Conservation (phyloP, 2,329 filamentous ascomycete genomes). For the Westerdykella sp. region DNA sequence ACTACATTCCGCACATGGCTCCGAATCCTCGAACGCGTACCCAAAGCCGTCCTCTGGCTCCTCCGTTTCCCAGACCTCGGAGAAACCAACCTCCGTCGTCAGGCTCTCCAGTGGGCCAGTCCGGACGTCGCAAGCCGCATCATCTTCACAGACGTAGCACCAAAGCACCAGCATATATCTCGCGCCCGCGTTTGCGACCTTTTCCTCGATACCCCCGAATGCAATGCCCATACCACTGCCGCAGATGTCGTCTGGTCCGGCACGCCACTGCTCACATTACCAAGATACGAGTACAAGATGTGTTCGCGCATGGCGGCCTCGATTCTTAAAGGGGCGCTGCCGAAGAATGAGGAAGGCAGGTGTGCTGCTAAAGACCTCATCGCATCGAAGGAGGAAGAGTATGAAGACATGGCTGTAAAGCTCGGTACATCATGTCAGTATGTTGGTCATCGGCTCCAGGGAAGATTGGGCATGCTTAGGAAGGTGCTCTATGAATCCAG, state of each 20-base stretch:
- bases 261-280: constrained; percentile 83
- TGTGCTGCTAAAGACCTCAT: constrained; percentile 70
- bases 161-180: constrained; percentile 89
- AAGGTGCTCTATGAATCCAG: constrained; percentile 75
- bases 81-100: constrained; percentile 75
- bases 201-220: constrained; percentile 95
- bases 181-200: constrained; percentile 87
- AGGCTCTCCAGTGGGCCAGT: constrained; percentile 77
- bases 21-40: constrained; percentile 76
- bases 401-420: constrained; percentile 57
- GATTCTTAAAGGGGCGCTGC: constrained; percentile 83
- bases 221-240: constrained; percentile 95
- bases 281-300: constrained; percentile 96
- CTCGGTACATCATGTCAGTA: constrained; percentile 31
- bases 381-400: constrained; percentile 69
- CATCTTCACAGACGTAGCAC: constrained; percentile 92
- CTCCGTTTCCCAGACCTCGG: constrained; percentile 94
- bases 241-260: constrained; percentile 96
- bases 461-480: constrained; percentile 71
- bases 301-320: constrained; percentile 96
- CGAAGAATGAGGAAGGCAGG: constrained; percentile 60
- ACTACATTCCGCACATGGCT: constrained; percentile 95
- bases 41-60: constrained; percentile 88
- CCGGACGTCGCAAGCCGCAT: constrained; percentile 78
- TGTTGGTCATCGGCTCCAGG: constrained; percentile 37